Conservation (phyloP, 2,329 filamentous ascomycete species). For the Bipolaris gigantea region DNA sequence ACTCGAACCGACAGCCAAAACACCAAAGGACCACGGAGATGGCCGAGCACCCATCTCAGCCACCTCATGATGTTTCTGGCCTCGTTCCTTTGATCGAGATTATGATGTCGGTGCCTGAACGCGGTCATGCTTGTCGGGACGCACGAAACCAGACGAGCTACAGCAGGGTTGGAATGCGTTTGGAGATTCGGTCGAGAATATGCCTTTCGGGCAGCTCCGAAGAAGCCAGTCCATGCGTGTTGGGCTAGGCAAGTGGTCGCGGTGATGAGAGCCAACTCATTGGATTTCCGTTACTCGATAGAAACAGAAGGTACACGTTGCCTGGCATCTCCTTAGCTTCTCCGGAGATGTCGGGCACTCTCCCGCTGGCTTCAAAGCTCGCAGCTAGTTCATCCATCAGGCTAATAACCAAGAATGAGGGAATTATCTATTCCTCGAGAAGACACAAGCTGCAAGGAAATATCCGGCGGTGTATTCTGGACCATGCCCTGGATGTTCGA, state of each 20-base stretch:
- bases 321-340: constrained; percentile 31
- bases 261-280: constrained; percentile 16
- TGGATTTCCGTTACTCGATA: constrained; percentile 41
- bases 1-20: not conserved
- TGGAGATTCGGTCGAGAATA: constrained; percentile 6
- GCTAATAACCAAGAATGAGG: not conserved
- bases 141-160: not conserved
- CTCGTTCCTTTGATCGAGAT: not conserved
- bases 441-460: not conserved
- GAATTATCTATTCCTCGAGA: not conserved
- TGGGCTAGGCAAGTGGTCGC: constrained; percentile 18
- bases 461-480: not conserved
- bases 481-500: constrained; percentile 1
- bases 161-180: constrained; percentile 2
- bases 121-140: not conserved
- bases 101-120: not conserved
- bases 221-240: constrained; percentile 9
- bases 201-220: constrained; percentile 31
- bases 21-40: not conserved
- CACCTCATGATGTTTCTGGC: not conserved
- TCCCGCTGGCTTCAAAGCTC: constrained; percentile 2
- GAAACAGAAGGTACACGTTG: constrained; percentile 36
- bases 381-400: not conserved
- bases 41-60: not conserved
- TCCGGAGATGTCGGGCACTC: constrained; percentile 5